Conservation (phyloP, 202 grass and related monocot species). For the Carex arenaria region DNA sequence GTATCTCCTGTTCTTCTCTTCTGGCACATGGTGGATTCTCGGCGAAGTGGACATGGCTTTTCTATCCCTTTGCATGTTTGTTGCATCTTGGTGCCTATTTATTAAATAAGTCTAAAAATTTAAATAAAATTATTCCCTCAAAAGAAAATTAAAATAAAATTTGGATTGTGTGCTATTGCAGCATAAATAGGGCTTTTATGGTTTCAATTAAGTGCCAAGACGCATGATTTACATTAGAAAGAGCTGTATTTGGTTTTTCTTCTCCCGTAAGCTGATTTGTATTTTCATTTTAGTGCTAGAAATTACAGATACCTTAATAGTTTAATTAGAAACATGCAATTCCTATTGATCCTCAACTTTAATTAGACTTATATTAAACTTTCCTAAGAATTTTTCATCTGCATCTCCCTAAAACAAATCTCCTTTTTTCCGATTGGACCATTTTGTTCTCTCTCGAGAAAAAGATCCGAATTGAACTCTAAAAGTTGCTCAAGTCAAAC, state of each 20-base stretch:
- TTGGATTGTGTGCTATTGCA: not conserved
- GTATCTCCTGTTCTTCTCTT: constrained; percentile 23
- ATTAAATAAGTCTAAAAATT: not conserved
- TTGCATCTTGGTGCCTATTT: constrained; percentile 20
- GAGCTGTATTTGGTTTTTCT: not conserved
- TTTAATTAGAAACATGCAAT: not conserved
- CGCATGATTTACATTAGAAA: not conserved
- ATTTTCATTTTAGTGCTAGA: not conserved
- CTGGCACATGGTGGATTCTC: constrained; percentile 24
- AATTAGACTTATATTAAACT: not conserved
- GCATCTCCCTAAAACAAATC: not conserved
- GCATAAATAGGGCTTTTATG: not conserved
- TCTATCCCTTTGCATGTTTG: constrained; percentile 22
- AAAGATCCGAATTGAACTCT: not conserved
- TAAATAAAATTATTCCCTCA: not conserved
- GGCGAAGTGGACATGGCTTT: not conserved
- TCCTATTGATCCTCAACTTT: not conserved
- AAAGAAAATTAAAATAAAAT: not conserved
- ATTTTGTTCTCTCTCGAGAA: not conserved
- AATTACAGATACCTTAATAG: not conserved
- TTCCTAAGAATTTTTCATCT: not conserved
- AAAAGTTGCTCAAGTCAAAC: not conserved
- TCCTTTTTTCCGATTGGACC: not conserved
- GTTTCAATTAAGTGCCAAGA: not conserved
- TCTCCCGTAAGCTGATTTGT: not conserved